phyloP scores from a whole-genome alignment of 805 yeast species.

The Candida bentonensis region DNA sequence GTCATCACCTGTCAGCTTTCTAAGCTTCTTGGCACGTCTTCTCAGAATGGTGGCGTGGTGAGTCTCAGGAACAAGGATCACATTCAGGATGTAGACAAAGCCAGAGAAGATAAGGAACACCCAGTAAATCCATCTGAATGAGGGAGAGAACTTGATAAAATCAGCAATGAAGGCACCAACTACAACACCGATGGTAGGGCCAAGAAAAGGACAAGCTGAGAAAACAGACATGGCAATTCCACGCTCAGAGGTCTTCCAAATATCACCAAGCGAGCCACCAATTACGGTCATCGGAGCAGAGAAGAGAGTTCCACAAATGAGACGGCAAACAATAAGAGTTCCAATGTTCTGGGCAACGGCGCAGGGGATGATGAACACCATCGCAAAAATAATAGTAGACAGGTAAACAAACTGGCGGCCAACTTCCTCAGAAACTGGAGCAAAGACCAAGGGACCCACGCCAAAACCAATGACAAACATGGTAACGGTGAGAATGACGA shows the following conservation, averaged over 20 bases:
- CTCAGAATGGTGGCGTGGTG: constrained; percentile 39
- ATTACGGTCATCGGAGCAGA: constrained; percentile 64
- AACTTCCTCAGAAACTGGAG: constrained; percentile 44
- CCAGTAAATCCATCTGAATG: constrained; percentile 64
- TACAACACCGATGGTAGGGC: constrained; percentile 51
- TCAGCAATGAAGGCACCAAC: constrained; percentile 53
- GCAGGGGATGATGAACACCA: constrained; percentile 27
- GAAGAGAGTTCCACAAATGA: constrained; percentile 59
- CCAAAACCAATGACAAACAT: constrained; percentile 51
- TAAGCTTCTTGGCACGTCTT: constrained; percentile 36
- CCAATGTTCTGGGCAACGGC: constrained; percentile 46
- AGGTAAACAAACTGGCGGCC: constrained; percentile 45
- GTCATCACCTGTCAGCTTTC: constrained; percentile 38
- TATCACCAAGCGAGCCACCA: constrained; percentile 64
- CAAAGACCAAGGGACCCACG: constrained; percentile 44
- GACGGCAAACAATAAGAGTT: constrained; percentile 50
- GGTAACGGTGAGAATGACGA: constrained; percentile 44
- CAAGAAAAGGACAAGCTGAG: constrained; percentile 44
- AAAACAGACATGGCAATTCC: constrained; percentile 58
- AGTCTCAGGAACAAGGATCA: constrained; percentile 45
- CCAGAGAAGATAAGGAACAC: constrained; percentile 52
- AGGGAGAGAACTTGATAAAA: constrained; percentile 42
- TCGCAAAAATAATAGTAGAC: constrained; percentile 34
- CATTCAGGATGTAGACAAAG: constrained; percentile 34
- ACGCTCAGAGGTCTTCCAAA: constrained; percentile 45